These are phyloP conservation scores for Boletellus sp. DNA, from an alignment of 768 basidiomycete species.

Conservation along the genomic window DNA sequence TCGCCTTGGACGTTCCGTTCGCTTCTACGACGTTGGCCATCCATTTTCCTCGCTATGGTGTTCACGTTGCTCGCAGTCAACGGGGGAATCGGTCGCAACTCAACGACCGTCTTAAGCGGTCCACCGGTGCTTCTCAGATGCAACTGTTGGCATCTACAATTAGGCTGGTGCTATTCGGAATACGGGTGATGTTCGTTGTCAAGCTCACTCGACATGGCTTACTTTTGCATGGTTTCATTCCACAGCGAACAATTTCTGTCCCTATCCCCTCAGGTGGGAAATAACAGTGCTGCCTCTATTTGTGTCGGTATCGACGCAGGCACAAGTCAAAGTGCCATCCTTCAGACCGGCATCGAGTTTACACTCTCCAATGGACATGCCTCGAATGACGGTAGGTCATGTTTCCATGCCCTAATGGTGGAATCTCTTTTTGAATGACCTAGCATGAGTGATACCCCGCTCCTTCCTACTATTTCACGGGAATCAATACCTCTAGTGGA, in stretches of 20 bases:
- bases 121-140: background rate
- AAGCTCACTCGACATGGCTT: background rate
- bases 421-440: background rate
- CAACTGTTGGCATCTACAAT: background rate
- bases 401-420: no score
- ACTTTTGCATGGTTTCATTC: background rate
- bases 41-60: background rate
- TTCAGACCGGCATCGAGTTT: background rate
- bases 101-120: background rate
- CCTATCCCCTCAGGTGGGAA: background rate
- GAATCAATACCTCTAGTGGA: background rate
- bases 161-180: background rate
- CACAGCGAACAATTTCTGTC: background rate
- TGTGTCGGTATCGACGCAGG: slow-evolving; percentile 1
- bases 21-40: background rate
- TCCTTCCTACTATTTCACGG: background rate
- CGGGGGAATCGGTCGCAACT: background rate
- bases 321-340: background rate
- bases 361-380: background rate
- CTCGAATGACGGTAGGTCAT: background rate
- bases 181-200: background rate
- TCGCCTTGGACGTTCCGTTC: background rate
- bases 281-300: background rate
- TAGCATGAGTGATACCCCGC: slow-evolving; percentile 2
- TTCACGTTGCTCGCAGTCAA: background rate